Evolutionary conservation across 495 filamentous ascomycete genomes (phyloP).

Genomic region (Bacidia rubella): DNA sequence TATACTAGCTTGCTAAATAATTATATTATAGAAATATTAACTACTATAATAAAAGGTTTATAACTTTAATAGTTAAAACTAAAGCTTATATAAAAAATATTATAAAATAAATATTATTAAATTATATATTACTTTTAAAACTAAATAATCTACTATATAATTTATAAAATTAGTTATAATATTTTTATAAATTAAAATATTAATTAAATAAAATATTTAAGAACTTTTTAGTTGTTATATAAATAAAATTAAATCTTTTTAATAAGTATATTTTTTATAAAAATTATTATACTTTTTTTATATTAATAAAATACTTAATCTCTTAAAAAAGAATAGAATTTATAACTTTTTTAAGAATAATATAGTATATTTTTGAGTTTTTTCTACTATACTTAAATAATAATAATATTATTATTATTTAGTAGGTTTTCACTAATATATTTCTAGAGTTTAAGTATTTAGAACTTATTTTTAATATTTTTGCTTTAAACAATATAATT

Average conservation of each 20-base stretch:
- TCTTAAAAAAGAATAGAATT: neutral
- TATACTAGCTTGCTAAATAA: too few species aligned
- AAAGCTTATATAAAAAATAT: neutral
- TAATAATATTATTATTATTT: too few species aligned
- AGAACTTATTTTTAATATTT: neutral
- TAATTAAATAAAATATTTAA: neutral
- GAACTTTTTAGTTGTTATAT: neutral
- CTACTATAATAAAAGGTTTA: neutral
- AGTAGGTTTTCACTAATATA: neutral
- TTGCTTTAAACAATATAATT: too few species aligned
- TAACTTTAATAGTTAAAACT: neutral
- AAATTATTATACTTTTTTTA: neutral
- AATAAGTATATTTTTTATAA: neutral
- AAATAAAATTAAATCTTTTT: neutral
- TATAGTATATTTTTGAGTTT: neutral
- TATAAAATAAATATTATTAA: neutral
- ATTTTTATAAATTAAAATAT: neutral
- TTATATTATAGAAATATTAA: too few species aligned
- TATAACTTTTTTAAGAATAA: neutral
- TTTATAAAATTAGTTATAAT: neutral
- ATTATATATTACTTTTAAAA: too few species aligned
- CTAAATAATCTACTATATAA: constrained; percentile 3
- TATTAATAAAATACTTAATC: neutral
- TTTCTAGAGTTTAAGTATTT: neutral
- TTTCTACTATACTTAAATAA: neutral